Percentiles rank a stretch among this genome's conserved stretches.
These are phyloP conservation scores for Neurospora sp. DNA, from an alignment of 2,329 filamentous ascomycete species.

Conservation along the genomic window DNA sequence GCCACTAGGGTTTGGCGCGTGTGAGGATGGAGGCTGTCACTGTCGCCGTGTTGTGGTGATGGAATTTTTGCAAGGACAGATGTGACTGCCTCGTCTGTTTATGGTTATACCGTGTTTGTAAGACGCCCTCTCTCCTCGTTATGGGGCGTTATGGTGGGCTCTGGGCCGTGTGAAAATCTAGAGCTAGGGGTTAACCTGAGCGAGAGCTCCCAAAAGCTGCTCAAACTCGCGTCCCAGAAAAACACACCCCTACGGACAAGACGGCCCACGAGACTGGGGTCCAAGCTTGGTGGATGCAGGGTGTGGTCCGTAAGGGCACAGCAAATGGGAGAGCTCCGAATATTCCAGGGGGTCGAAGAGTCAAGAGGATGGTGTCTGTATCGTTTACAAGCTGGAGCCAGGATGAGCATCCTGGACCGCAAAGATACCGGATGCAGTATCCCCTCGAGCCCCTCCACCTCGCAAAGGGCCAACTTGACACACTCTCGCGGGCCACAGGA, in stretches of 20 bases:
- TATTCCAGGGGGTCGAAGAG: background rate
- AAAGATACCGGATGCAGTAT: slow-evolving; percentile 7
- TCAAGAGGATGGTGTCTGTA: slow-evolving; percentile 12
- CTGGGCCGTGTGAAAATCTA: background rate
- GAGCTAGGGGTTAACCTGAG: background rate
- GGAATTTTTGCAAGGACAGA: background rate
- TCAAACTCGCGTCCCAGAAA: slow-evolving; percentile 11
- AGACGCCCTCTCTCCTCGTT: background rate
- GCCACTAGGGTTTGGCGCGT: background rate
- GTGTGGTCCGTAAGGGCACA: slow-evolving; percentile 11
- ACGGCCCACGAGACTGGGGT: background rate
- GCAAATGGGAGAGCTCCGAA: slow-evolving; percentile 9
- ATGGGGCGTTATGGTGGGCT: background rate
- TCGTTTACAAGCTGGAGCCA: slow-evolving; percentile 1
- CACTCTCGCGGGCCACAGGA: background rate
- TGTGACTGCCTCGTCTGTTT: background rate
- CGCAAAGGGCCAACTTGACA: background rate
- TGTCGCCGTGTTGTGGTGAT: background rate
- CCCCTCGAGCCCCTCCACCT: slow-evolving; percentile 1
- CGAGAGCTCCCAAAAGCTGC: background rate
- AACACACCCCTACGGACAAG: slow-evolving; percentile 6
- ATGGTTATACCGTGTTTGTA: background rate
- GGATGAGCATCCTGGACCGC: slow-evolving; percentile 2
- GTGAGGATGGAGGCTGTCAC: background rate
- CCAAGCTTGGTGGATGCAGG: slow-evolving; percentile 4